phyloP scores from a whole-genome alignment of 352 stramenopile species.

The Phytophthora tentaculata region DNA sequence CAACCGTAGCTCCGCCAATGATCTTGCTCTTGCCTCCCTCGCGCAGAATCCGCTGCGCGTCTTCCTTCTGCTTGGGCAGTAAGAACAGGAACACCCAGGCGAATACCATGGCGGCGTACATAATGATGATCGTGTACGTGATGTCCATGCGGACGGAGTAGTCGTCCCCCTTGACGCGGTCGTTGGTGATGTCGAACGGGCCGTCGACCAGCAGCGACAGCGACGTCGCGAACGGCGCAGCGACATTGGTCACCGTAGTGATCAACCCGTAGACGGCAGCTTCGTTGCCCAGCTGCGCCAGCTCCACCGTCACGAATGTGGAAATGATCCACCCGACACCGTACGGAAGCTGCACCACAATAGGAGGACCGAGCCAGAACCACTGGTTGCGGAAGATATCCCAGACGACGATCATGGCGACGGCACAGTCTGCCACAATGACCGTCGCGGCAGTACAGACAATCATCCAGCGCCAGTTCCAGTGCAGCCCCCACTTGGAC shows the following conservation, averaged over 20 bases:
- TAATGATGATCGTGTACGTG: slow-evolving; percentile 32
- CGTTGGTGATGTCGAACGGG: slow-evolving; percentile 26
- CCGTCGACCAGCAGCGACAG: slow-evolving; percentile 18
- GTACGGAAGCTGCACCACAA: slow-evolving; percentile 30
- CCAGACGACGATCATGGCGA: slow-evolving; percentile 24
- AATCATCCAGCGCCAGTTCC: slow-evolving; percentile 33
- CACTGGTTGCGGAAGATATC: slow-evolving; percentile 29
- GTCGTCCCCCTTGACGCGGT: slow-evolving; percentile 19
- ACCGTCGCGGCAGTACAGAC: slow-evolving; percentile 13
- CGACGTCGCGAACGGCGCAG: slow-evolving; percentile 22
- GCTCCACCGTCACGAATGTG: slow-evolving; percentile 26
- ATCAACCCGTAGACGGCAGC: slow-evolving; percentile 25
- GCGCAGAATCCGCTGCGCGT: slow-evolving; percentile 18
- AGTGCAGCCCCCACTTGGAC: slow-evolving; percentile 37
- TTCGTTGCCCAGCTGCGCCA: slow-evolving; percentile 25
- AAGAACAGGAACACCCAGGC: slow-evolving; percentile 24
- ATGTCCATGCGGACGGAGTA: slow-evolving; percentile 27
- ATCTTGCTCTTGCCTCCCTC: slow-evolving; percentile 21
- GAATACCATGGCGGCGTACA: slow-evolving; percentile 27
- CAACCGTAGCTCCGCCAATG: slow-evolving; percentile 17
- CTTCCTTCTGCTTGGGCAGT: slow-evolving; percentile 31
- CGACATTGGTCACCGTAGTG: slow-evolving; percentile 22
- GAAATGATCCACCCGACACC: slow-evolving; percentile 31
- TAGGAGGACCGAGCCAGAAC: slow-evolving; percentile 27
- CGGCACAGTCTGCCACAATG: slow-evolving; percentile 15